Evolutionary conservation across 75 land plant genomes (phyloP).

Genomic region (Cupressus sempervirens): DNA sequence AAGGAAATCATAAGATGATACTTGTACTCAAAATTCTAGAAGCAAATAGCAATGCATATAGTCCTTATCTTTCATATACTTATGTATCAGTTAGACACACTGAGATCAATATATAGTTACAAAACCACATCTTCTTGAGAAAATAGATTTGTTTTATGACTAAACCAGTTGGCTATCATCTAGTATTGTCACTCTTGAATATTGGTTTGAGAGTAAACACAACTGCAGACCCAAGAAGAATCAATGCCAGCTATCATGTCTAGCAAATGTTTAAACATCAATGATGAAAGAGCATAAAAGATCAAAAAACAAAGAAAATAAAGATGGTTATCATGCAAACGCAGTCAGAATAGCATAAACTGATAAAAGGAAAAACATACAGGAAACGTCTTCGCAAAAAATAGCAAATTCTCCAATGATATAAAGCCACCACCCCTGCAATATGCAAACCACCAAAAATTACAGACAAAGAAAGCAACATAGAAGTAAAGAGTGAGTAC

Average conservation of each 20-base stretch:
- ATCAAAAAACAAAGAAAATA: background rate
- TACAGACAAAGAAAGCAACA: background rate
- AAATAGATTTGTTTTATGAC: background rate
- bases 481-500: background rate
- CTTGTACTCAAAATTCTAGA: background rate
- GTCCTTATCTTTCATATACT: background rate
- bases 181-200: background rate
- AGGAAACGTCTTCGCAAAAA: slow-evolving; percentile 81
- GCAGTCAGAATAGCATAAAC: background rate
- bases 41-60: background rate
- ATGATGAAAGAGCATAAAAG: background rate
- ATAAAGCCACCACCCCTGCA: slow-evolving; percentile 96
- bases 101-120: background rate
- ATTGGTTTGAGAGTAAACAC: background rate
- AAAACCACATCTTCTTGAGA: background rate
- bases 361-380: slow-evolving; percentile 38
- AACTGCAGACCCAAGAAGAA: background rate
- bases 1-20: background rate
- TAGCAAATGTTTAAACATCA: background rate
- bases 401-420: slow-evolving; percentile 90
- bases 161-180: background rate
- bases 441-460: background rate
- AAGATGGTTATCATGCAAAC: background rate
- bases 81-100: background rate
- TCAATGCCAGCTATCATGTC: background rate